phyloP scores from a whole-genome alignment of 2,329 filamentous ascomycete genomes.

The Cladophialophora carrionii region DNA sequence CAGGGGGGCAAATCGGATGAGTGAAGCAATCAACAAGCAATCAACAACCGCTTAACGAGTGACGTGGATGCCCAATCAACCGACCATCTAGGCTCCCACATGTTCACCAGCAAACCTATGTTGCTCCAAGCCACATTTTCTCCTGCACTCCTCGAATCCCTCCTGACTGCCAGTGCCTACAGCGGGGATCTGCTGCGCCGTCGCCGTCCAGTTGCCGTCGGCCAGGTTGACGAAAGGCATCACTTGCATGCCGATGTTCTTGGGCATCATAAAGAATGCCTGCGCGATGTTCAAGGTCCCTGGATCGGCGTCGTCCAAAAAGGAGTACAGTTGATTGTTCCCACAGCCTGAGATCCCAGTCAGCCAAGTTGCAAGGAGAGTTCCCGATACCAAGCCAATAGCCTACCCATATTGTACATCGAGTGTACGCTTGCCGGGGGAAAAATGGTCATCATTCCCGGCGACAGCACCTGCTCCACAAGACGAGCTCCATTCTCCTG shows the following conservation, averaged over 20 bases:
- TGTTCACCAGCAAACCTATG: neutral
- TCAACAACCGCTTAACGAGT: neutral
- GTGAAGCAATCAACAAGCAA: neutral
- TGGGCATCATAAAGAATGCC: slow-evolving; percentile 46
- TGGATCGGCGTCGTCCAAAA: slow-evolving; percentile 50
- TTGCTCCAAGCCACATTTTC: slow-evolving; percentile 23
- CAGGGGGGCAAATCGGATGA: neutral
- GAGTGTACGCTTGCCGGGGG: slow-evolving; percentile 51
- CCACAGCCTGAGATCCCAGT: slow-evolving; percentile 45
- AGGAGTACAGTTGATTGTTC: slow-evolving; percentile 51
- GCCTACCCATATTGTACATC: slow-evolving; percentile 52
- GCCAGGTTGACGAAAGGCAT: slow-evolving; percentile 44
- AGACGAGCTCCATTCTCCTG: slow-evolving; percentile 52
- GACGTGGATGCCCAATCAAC: neutral
- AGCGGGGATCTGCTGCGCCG: slow-evolving; percentile 40
- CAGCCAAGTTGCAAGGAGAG: slow-evolving; percentile 1
- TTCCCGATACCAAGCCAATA: neutral
- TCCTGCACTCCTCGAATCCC: slow-evolving; percentile 47
- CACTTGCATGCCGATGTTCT: slow-evolving; percentile 48
- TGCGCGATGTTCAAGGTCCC: slow-evolving; percentile 53
- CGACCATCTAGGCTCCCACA: neutral
- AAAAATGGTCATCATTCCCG: slow-evolving; percentile 53
- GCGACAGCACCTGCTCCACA: slow-evolving; percentile 45
- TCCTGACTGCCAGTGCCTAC: slow-evolving; percentile 51
- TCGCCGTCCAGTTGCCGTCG: slow-evolving; percentile 41